Percentiles rank a stretch among this genome's conserved stretches.
Conservation (phyloP, 2,329 filamentous ascomycete species). For the Ophiostoma tasmaniense region DNA sequence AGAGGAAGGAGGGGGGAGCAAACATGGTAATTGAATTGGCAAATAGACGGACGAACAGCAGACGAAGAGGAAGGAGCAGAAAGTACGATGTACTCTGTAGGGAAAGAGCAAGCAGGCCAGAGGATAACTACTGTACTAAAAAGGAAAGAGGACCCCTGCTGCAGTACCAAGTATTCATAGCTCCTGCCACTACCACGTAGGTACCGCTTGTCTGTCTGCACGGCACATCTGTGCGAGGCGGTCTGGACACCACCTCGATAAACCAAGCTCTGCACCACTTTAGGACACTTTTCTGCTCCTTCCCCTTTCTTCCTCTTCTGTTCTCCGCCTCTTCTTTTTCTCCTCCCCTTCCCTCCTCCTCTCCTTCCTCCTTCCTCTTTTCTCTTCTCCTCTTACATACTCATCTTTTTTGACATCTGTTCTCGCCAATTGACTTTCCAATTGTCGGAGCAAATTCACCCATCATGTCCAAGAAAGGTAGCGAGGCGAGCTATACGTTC, state of each 20-base stretch:
- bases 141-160: background rate
- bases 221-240: background rate
- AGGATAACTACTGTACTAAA: background rate
- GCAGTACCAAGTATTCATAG: background rate
- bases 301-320: background rate
- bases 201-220: background rate
- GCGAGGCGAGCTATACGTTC: constrained; percentile 55
- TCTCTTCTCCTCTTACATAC: background rate
- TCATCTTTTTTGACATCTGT: background rate
- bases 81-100: background rate
- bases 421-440: constrained; percentile 14
- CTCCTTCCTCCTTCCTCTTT: background rate
- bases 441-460: constrained; percentile 17
- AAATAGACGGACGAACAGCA: background rate
- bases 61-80: background rate
- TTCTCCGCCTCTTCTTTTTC: background rate
- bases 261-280: background rate
- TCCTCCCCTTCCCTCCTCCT: background rate
- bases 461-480: constrained; percentile 44
- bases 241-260: background rate
- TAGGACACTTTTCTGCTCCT: constrained; percentile 1
- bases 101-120: background rate
- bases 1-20: background rate
- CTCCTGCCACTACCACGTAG: background rate
- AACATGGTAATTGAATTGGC: background rate